Base-by-base conservation (phyloP, 495 filamentous ascomycete genomes). In the Penicillium paradoxum region DNA sequence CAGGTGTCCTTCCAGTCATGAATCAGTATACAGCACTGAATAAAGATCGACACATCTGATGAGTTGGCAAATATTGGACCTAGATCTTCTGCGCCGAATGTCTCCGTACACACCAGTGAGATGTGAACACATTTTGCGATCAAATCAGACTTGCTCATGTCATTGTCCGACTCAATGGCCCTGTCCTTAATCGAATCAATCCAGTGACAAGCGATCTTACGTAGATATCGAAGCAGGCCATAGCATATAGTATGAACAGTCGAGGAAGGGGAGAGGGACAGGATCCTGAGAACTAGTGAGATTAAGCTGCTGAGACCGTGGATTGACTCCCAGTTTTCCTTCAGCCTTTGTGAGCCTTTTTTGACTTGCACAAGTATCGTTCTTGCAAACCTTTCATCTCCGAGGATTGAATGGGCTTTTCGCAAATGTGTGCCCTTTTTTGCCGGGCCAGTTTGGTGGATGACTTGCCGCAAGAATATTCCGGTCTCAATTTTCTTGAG, bases 401-500 rank as follows among this genome's bases (percentile, higher is more conserved):
- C 25, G 1, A 73, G 44, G 41, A 73, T 62, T 0, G 38, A 34
- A 43, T 76, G 69, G 1, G 58, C 59, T 27, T 18, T 47, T 53
- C 69, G 58, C 25, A 45, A 46, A n/a, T 45, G 8, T 2, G 49
- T 33, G 5, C 32, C 27, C 9, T 22, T 13, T 6, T 47, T 46
- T 0, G 55, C 13, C 2, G 74, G 73, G 0, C 80, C 80, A 2
- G 68, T 72, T 51, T 83, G 79, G 40, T 71, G 67, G 24, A 71
- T 69, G 11, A 75, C 69, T 53, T 85, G 82, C 11, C 73, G 58
- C 5, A 83, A 38, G 22, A 83, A 65, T 0, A 74, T 46, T 7
- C 56, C 56, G 0, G 78, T 79, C 21, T 77, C 69, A 6, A 67
- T 45, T 19, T 74, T 72, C 21, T 69, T 78, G 37, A 78, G 73